Evolutionary conservation across 2,329 filamentous ascomycete species (phyloP), one percentile per base, ranked within the genome.

Genomic region (Colletotrichum sp.): DNA sequence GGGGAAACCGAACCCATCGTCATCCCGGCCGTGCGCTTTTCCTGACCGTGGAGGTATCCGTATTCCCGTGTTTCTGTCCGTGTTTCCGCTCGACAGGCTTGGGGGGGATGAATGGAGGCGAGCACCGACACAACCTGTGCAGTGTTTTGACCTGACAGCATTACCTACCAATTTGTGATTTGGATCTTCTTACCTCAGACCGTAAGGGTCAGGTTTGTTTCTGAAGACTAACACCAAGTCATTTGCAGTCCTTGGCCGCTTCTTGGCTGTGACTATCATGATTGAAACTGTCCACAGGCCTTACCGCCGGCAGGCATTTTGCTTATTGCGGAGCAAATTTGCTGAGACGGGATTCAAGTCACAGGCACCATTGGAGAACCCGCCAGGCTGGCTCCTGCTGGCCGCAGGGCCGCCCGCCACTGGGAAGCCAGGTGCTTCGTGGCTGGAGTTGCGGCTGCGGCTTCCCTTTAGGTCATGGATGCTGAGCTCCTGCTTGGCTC

Each of bases 161-260:
- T 67, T 66, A 61, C 67, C 28, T 12, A 9, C 34, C 38, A n/a
- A 32, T 21, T 65, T 28, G 16, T 65, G 32, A 60, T 36, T 52
- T 64, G 57, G 38, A 68, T 75, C 64, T 73, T 73, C 69, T 61
- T 43, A 73, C 73, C 70, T 75, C 70, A 67, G 64, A 71, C 48
- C 57, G 64, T 66, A 36, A 30, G 48, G 58, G 24, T 48, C 26
- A 64, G 18, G 24, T 21, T 38, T 36, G 36, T 64, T 60, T 48
- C 30, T 64, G 32, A 30, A 73, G 48, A 55, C 58, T 63, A 73
- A 73, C 5, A 24, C 34, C 24, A 58, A 18, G 48, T 48, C 52
- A 60, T 71, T 65, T 60, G 18, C 24, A 65, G 32, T 34, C 10
- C 72, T 72, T 72, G 64, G 58, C 73, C 48, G 21, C 43, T 30